Evolutionary conservation across 1,284 basidiomycete species (phyloP).

Genomic region (Heterobasidion annosum): DNA sequence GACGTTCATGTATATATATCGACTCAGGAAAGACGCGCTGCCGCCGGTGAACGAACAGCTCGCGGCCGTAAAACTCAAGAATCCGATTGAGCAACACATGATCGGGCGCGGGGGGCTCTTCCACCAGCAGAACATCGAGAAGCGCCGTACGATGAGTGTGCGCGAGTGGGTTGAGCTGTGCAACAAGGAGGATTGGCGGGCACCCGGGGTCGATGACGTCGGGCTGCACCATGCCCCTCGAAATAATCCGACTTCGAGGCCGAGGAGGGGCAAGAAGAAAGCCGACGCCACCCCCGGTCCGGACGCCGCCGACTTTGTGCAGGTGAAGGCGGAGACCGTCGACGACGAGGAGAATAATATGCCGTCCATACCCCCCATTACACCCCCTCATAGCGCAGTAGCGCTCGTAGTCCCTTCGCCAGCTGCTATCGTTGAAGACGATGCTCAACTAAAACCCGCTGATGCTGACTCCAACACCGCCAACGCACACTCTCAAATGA

Average conservation of each 20-base stretch:
- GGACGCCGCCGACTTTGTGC: slow-evolving; percentile 24
- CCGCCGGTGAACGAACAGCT: slow-evolving; percentile 65
- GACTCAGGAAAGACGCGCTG: slow-evolving; percentile 59
- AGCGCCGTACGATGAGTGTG: slow-evolving; percentile 72
- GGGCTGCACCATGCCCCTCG: slow-evolving; percentile 26
- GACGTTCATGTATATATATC: not conserved
- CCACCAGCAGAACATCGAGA: slow-evolving; percentile 88
- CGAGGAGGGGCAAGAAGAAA: slow-evolving; percentile 18
- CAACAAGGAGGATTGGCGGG: slow-evolving; percentile 54
- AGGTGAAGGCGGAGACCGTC: slow-evolving; percentile 14
- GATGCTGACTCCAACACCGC: slow-evolving; percentile 1
- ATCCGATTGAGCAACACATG: slow-evolving; percentile 91
- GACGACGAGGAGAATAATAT: not conserved
- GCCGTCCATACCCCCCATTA: slow-evolving; percentile 4
- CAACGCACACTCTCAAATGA: slow-evolving; percentile 1
- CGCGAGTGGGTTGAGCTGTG: slow-evolving; percentile 87
- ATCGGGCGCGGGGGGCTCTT: slow-evolving; percentile 80
- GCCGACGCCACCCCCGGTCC: slow-evolving; percentile 14
- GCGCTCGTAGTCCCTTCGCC: not conserved
- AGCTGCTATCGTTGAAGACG: not conserved
- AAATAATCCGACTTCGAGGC: not conserved
- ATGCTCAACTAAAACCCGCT: not conserved
- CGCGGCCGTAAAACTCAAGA: slow-evolving; percentile 66
- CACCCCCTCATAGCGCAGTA: slow-evolving; percentile 7
- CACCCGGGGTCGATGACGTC: slow-evolving; percentile 62